phyloP scores from a whole-genome alignment of 2,329 filamentous ascomycete genomes.

The Cadophora gregata region DNA sequence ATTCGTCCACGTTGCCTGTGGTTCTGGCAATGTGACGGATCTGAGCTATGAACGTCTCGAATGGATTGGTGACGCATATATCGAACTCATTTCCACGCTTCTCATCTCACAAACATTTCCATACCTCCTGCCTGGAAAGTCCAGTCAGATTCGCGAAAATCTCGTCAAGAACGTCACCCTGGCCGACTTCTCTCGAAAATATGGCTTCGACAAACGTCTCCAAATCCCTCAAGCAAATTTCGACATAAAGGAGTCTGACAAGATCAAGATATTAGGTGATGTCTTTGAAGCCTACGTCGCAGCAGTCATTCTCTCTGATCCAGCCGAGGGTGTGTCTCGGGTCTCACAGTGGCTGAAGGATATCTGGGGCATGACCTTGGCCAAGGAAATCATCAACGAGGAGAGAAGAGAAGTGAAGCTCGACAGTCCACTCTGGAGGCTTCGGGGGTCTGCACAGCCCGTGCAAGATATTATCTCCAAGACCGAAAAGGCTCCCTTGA shows the following conservation, averaged over 20 bases:
- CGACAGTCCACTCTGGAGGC: constrained; percentile 41
- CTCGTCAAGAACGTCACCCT: constrained; percentile 84
- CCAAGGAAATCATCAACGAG: constrained; percentile 55
- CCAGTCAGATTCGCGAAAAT: constrained; percentile 77
- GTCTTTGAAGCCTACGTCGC: constrained; percentile 92
- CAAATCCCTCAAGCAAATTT: constrained; percentile 48
- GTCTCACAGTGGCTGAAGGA: constrained; percentile 74
- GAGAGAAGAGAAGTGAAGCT: constrained; percentile 40
- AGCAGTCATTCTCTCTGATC: constrained; percentile 73
- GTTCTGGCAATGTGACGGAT: constrained; percentile 33
- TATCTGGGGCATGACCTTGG: constrained; percentile 73
- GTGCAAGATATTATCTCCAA: constrained; percentile 14
- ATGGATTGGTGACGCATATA: constrained; percentile 86
- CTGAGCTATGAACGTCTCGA: constrained; percentile 80
- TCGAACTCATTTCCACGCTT: constrained; percentile 77
- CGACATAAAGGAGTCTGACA: constrained; percentile 46
- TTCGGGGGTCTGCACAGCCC: constrained; percentile 30
- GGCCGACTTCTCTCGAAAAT: constrained; percentile 69
- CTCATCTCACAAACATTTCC: constrained; percentile 78
- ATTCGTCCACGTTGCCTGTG: constrained; percentile 63
- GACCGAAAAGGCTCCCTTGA: constrained; percentile 38
- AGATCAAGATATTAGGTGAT: constrained; percentile 79
- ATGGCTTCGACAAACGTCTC: constrained; percentile 71
- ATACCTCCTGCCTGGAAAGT: constrained; percentile 67
- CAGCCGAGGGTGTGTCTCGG: constrained; percentile 62